Percentiles rank a stretch among this genome's conserved stretches.
Conservation (phyloP, 2,329 filamentous ascomycete genomes). For the Dendryphion nanum region DNA sequence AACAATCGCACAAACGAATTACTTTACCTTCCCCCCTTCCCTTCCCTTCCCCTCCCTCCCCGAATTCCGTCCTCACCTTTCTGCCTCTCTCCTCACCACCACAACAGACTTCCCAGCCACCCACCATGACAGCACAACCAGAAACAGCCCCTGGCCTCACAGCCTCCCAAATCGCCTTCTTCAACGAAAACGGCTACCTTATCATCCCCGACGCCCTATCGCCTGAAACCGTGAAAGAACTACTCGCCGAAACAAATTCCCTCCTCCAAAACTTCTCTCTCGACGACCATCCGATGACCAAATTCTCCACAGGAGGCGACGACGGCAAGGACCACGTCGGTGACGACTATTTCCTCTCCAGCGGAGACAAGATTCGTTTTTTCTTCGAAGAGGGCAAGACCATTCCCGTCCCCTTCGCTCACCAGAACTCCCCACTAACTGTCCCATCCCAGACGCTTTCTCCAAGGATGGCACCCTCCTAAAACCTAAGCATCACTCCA, state of each 20-base stretch:
- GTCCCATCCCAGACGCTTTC: constrained; percentile 65
- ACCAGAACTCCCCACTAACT: not conserved
- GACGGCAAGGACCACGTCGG: constrained; percentile 73
- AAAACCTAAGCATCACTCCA: constrained; percentile 78
- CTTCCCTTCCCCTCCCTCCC: not conserved
- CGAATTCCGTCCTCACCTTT: not conserved
- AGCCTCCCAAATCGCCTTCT: constrained; percentile 67
- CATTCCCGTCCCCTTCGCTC: not conserved
- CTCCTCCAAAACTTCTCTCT: constrained; percentile 76
- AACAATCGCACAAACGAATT: not conserved
- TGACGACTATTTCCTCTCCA: constrained; percentile 89
- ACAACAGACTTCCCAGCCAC: no score
- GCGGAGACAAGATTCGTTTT: constrained; percentile 89
- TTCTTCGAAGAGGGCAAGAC: constrained; percentile 80
- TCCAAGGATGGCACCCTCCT: constrained; percentile 60
- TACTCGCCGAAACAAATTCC: constrained; percentile 71
- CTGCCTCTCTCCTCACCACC: not conserved
- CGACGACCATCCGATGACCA: constrained; percentile 85
- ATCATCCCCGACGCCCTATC: constrained; percentile 77
- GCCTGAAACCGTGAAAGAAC: constrained; percentile 60
- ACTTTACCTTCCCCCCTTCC: not conserved
- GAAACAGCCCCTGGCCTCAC: constrained; percentile 58
- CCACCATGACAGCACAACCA: constrained; percentile 13
- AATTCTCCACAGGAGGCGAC: constrained; percentile 82
- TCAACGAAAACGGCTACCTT: constrained; percentile 84